A percentile compares a stretch with the other conserved stretches of the same genome.
Conservation (phyloP, 768 basidiomycete genomes). For the Daedaleopsis sinensis region DNA sequence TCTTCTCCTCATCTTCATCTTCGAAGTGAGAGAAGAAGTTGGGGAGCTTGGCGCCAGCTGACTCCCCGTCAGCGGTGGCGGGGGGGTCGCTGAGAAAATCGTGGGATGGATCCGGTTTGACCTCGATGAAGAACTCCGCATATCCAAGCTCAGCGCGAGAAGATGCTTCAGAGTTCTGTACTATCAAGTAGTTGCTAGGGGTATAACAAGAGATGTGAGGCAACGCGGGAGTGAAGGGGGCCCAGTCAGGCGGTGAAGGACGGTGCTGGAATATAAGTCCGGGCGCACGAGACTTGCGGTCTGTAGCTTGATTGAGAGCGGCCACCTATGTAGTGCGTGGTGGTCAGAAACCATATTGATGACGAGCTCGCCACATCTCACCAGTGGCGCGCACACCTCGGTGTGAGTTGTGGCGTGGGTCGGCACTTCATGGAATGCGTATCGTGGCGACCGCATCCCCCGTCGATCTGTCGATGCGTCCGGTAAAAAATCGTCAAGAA, state of each 20-base stretch:
- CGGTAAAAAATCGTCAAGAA: not conserved
- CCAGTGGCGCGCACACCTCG: not conserved
- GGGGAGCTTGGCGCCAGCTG: not conserved
- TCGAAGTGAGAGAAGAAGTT: not conserved
- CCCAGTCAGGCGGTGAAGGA: not conserved
- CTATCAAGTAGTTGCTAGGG: not conserved
- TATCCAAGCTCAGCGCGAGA: not conserved
- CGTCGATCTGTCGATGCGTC: not conserved
- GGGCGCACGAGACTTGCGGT: not conserved
- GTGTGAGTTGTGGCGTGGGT: not conserved
- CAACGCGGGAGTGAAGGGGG: not conserved
- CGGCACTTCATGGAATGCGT: not conserved
- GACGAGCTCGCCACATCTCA: not conserved
- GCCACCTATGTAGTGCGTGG: not conserved
- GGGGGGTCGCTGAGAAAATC: conserved; percentile 6
- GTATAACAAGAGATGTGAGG: not conserved
- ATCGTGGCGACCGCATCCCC: not conserved
- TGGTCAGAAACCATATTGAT: not conserved
- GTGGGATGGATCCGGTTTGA: not conserved
- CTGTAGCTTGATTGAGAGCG: not conserved
- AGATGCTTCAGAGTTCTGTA: not conserved
- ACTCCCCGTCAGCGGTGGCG: no score
- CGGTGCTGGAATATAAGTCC: not conserved
- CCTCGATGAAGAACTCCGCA: conserved; percentile 9
- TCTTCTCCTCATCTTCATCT: not conserved